Evolutionary conservation across 129 eudicot species (phyloP), one percentile per base, ranked within the genome.

Genomic region (Flaveria sonorensis): DNA sequence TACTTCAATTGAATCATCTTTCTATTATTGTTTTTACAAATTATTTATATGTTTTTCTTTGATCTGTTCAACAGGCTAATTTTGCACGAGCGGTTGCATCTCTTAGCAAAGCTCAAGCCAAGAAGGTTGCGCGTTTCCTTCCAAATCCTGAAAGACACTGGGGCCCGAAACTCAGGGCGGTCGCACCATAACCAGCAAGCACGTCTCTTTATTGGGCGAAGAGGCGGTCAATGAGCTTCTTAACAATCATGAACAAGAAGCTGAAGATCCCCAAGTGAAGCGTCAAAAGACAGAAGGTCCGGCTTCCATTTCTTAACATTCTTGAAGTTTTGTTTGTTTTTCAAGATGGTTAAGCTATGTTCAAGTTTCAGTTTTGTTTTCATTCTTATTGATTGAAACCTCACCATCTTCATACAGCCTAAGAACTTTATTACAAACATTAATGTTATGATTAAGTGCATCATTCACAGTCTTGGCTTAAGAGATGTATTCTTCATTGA

Each of bases 151-250:
- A 93, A 83, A 84, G 85, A 64, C 91, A 93, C 59, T 90, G 97
- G 96, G 98, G 97, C n/a, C 96, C 97, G 12, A 88, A 93, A 83
- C 87, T 93, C 2, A 83, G 97, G 78, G 98, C 96, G 18, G 97
- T 52, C 92, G 96, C 40, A 83, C 84, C 70, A 81, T 93, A 67
- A 93, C 98, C 39, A 87, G 91, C 87, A 93, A 93, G 76, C 97
- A 90, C 36, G 85, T 81, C 8, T 93, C 97, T 9, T 84, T 93
- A 73, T 85, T 93, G 78, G 96, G 96, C 23, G 79, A 77, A 9
- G 86, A 87, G 40, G 96, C 86, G 50, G 68, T 93, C 14, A 93
- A 90, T 42, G 87, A 80, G 16, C 46, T 82, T 14, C 81, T 61
- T 59, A 86, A 87, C 76, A 80, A 76, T 18, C 84, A 79, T 19